Percentiles rank a stretch among this genome's conserved stretches.
Conservation (phyloP, 1,284 basidiomycete species). For the Sporisorium scitamineum region DNA sequence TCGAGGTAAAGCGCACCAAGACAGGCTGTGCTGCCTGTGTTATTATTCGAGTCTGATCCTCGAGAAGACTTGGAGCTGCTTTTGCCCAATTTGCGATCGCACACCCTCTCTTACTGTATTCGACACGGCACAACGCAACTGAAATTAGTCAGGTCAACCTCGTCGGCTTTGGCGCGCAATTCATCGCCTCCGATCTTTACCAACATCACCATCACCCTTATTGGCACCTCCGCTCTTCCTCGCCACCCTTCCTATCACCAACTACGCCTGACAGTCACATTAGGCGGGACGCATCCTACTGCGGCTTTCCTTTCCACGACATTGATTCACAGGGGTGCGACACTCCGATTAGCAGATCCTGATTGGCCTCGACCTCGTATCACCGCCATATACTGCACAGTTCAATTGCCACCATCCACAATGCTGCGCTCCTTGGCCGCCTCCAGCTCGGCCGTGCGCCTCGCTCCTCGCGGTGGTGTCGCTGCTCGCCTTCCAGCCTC, state of each 20-base stretch:
- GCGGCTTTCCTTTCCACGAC: slow-evolving; percentile 9
- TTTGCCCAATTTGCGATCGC: slow-evolving; percentile 14
- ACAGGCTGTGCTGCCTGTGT: slow-evolving; percentile 9
- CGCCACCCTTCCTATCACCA: slow-evolving; percentile 11
- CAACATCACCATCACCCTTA: slow-evolving; percentile 16
- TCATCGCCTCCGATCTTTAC: slow-evolving; percentile 3
- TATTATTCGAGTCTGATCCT: slow-evolving; percentile 9
- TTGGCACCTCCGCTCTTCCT: background rate
- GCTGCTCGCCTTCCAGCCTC: slow-evolving; percentile 27
- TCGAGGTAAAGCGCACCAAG: slow-evolving; percentile 12
- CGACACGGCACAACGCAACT: slow-evolving; percentile 13
- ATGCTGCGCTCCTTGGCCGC: slow-evolving; percentile 53
- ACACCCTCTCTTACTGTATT: slow-evolving; percentile 1
- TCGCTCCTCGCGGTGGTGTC: slow-evolving; percentile 33
- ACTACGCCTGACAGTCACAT: slow-evolving; percentile 30
- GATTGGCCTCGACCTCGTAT: background rate
- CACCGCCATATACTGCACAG: slow-evolving; percentile 3
- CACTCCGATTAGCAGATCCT: background rate
- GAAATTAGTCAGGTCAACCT: slow-evolving; percentile 1
- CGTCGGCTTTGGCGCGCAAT: slow-evolving; percentile 38
- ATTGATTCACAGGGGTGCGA: background rate
- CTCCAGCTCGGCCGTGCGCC: slow-evolving; percentile 45
- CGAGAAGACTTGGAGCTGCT: background rate
- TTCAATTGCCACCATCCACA: slow-evolving; percentile 12
- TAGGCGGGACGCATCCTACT: slow-evolving; percentile 19